phyloP scores from a whole-genome alignment of 495 filamentous ascomycete genomes.

The Aspergillus sclerotioniger region DNA sequence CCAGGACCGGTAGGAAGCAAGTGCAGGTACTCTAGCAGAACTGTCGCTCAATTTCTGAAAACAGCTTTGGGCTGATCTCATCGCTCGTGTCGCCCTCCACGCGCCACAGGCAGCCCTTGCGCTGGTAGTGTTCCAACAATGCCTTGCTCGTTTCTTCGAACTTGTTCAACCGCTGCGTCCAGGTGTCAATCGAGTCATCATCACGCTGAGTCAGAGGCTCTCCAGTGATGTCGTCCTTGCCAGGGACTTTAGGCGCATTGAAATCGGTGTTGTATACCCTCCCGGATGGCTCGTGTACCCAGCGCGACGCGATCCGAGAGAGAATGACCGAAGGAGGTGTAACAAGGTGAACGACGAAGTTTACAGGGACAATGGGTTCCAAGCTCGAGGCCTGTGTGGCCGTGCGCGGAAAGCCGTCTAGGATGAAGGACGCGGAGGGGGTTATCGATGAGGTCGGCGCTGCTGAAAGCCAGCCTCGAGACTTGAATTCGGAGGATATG shows the following conservation, averaged over 20 bases:
- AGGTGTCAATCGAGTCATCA: constrained; percentile 86
- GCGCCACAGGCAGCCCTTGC: constrained; percentile 81
- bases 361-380: constrained; percentile 81
- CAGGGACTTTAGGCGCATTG: constrained; percentile 75
- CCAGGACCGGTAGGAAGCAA: constrained; percentile 24
- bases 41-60: constrained; percentile 71
- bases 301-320: constrained; percentile 82
- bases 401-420: constrained; percentile 95
- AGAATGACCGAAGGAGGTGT: constrained; percentile 70
- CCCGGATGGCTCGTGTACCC: constrained; percentile 91
- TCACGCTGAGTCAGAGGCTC: constrained; percentile 76
- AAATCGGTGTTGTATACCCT: constrained; percentile 93
- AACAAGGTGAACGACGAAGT: constrained; percentile 69
- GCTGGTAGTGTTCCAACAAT: constrained; percentile 83
- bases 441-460: constrained; percentile 53
- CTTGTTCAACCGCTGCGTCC: constrained; percentile 71
- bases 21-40: constrained; percentile 53
- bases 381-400: constrained; percentile 72
- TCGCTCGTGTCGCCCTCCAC: constrained; percentile 86
- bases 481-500: constrained; percentile 81
- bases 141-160: constrained; percentile 86
- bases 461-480: constrained; percentile 72
- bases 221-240: constrained; percentile 88
- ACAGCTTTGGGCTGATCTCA: constrained; percentile 86
- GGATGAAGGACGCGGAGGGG: constrained; percentile 82